A percentile compares a stretch with the other conserved stretches of the same genome.
These are phyloP conservation scores for Phytophthora aleatoria DNA, from an alignment of 352 stramenopile species.

Conservation along the genomic window DNA sequence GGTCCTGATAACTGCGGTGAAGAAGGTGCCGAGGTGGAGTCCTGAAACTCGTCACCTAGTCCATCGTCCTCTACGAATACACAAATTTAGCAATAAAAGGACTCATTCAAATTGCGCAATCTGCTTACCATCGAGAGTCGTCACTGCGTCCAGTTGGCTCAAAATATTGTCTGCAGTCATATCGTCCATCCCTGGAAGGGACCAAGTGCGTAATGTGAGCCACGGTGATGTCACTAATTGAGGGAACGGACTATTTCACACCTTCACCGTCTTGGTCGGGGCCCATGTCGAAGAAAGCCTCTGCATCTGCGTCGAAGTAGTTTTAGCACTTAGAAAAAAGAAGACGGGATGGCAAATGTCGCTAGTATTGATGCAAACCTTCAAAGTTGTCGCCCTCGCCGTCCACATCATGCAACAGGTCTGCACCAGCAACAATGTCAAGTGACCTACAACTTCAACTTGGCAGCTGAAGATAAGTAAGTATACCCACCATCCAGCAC, in stretches of 20 bases:
- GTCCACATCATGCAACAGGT: conserved; percentile 34
- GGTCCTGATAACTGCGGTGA: neutral
- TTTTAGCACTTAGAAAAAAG: neutral
- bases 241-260: neutral
- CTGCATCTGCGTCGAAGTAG: conserved; percentile 20
- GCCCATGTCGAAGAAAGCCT: conserved; percentile 33
- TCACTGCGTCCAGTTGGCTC: conserved; percentile 41
- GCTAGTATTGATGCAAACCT: conserved; percentile 21
- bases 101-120: neutral
- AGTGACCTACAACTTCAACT: conserved; percentile 14
- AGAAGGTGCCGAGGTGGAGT: conserved; percentile 14
- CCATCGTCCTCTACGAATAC: conserved; percentile 15
- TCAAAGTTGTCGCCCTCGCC: conserved; percentile 27
- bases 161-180: conserved; percentile 41
- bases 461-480: neutral
- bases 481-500: conserved; percentile 37
- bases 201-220: neutral
- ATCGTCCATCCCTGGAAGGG: conserved; percentile 9
- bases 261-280: conserved; percentile 17
- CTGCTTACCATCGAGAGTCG: conserved; percentile 30
- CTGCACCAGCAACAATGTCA: conserved; percentile 18
- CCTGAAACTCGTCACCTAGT: conserved; percentile 26
- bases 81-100: neutral
- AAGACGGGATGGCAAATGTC: neutral
- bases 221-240: neutral